phyloP scores from a whole-genome alignment of 805 yeast genomes.

The Pichia nakasei region DNA sequence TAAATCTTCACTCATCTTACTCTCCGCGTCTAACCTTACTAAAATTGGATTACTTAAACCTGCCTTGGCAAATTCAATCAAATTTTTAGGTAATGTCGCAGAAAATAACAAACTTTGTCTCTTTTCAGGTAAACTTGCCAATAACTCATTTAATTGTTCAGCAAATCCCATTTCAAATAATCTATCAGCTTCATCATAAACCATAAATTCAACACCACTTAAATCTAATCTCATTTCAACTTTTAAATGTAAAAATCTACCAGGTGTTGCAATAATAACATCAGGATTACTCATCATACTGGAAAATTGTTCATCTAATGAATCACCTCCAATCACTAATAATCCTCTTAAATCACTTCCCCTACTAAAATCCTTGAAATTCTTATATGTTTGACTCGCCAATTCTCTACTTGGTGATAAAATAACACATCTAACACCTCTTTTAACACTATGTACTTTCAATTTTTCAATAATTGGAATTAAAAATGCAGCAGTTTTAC shows the following conservation, averaged over 20 bases:
- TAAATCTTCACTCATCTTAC: conserved; percentile 80
- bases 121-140: conserved; percentile 70
- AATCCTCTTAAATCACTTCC: conserved; percentile 79
- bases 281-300: conserved; percentile 94
- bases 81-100: conserved; percentile 86
- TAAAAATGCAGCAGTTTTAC: conserved; percentile 96
- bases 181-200: conserved; percentile 96
- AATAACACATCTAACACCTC: conserved; percentile 83
- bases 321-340: conserved; percentile 93
- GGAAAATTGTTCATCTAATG: conserved; percentile 92
- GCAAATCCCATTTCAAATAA: conserved; percentile 94
- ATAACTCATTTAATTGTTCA: conserved; percentile 82
- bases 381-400: conserved; percentile 86
- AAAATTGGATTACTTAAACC: conserved; percentile 89
- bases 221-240: conserved; percentile 91
- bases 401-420: conserved; percentile 94
- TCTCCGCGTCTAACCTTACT: conserved; percentile 87
- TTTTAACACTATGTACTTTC: conserved; percentile 74
- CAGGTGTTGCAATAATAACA: conserved; percentile 93
- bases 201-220: conserved; percentile 77
- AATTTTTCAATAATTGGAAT: conserved; percentile 83
- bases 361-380: conserved; percentile 76
- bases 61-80: conserved; percentile 96
- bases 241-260: conserved; percentile 90
- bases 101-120: conserved; percentile 88